These are phyloP conservation scores for Protomyces pachydermus DNA, from an alignment of 1,139 yeast genomes.

Conservation along the genomic window DNA sequence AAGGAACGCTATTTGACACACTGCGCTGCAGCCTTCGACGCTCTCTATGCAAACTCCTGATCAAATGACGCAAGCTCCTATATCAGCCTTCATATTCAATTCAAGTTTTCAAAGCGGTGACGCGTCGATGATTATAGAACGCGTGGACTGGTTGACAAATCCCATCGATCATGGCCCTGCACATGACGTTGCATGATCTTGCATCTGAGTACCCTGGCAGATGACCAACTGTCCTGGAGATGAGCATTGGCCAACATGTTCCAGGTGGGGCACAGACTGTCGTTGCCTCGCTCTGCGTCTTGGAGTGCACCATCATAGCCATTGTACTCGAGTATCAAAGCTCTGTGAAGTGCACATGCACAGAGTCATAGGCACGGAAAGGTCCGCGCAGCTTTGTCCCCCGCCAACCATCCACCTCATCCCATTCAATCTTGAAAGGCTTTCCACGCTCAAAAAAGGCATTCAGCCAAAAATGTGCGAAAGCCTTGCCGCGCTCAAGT, in stretches of 20 bases:
- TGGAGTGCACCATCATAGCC: too few relatives aligned
- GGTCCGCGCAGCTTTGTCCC: constrained; percentile 57
- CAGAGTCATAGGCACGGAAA: constrained; percentile 47
- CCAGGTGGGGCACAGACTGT: too few relatives aligned
- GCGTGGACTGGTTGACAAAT: too few relatives aligned
- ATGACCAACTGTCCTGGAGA: too few relatives aligned
- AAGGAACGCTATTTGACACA: background rate
- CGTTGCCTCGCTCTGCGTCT: too few relatives aligned
- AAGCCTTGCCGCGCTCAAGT: constrained; percentile 30
- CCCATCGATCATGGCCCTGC: too few relatives aligned
- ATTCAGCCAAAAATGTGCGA: constrained; percentile 39
- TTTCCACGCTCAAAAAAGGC: constrained; percentile 38
- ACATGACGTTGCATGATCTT: too few relatives aligned
- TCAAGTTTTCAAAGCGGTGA: background rate
- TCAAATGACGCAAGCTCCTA: background rate
- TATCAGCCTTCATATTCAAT: background rate
- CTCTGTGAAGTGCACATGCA: constrained; percentile 44
- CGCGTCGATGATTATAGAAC: too few relatives aligned
- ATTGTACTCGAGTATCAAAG: background rate
- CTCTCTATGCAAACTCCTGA: background rate
- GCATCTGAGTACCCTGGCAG: too few relatives aligned
- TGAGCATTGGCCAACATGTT: too few relatives aligned
- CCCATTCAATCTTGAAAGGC: constrained; percentile 46
- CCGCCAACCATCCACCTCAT: constrained; percentile 62
- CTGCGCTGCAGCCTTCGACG: background rate